Base-by-base conservation (phyloP, 208 protist genomes). In the Lotmaria passim region DNA sequence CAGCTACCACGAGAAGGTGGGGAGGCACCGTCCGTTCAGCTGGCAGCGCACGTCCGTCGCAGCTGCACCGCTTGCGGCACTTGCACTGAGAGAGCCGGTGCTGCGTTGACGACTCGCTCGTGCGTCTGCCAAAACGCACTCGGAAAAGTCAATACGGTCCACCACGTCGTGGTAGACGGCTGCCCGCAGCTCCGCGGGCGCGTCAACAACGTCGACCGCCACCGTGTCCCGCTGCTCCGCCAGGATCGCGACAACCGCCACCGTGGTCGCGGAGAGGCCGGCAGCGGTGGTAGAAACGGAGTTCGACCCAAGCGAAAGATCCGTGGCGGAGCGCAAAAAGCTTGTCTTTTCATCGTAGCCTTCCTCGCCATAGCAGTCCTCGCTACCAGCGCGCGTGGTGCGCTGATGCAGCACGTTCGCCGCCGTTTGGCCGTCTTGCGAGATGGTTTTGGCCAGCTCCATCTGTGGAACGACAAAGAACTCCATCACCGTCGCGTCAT, bases 391-490 rank as follows among this genome's bases (percentile, higher is more conserved):
- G 3, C n/a, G 41, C 41, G 10, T 46, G 5, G 3, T 4, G 5
- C 15, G 14, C 3, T 46, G 41, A 46, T 15, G 11, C 5, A 46
- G 41, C 7, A 7, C 41, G 3, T 10, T 19, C 15, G 41, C 15
- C 4, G 41, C 15, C 15, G 41, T 46, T 46, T 3, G 5, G n/a
- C 41, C 6, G 41, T 46, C 41, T 17, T n/a, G 10, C n/a, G 5
- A 3, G 2, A 36, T 19, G 4, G 50, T 36, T 5, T 50, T 31
- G 21, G 63, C 57, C 8, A 50, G 26, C 73, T 81, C 76, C 43
- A 89, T 69, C 21, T 90, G 77, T 6, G 84, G 79, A 3, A 90
- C 53, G 11, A 90, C 57, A 51, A 79, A 90, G 44, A 90, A 90
- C 53, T 71, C 68, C 2, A 65, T 39, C 30, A 69, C 28, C 21